Evolutionary conservation across 768 basidiomycete genomes (phyloP), one percentile per base, ranked within the genome.

Genomic region (Leucogyrophana mollusca): DNA sequence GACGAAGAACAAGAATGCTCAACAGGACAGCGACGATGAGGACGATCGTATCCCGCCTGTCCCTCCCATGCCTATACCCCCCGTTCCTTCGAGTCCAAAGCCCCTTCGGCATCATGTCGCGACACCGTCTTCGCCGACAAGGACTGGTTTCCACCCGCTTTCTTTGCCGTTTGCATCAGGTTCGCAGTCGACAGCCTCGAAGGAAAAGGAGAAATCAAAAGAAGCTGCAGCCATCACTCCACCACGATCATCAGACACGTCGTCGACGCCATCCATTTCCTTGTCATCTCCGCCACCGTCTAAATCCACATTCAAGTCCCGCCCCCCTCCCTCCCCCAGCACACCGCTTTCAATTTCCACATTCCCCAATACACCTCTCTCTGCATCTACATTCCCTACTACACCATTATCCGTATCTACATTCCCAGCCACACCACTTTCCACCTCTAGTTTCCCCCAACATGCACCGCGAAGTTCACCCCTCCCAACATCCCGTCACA

Each of bases 21-120:
- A 27, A 16, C 52, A 42, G 34, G 52, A 33, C 34, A 65, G 64
- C 34, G 64, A 65, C 25, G 60, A 65, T n/a, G 63, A 65, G 16
- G 63, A 63, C 4, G 55, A 56, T 14, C 25, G 13, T 6, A 49
- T 65, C 41, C 64, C 64, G 21, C 64, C 64, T 27, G 64, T 65
- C n/a, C 64, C 64, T 43, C 63, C 65, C 3, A 53, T 65, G 11
- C 64, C 64, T 13, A 23, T 16, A 21, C 23, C 65, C 24, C 53
- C 53, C 20, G 56, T 49, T 30, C 63, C 64, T 9, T 67, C 64
- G 14, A 65, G 55, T 32, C 64, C 64, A 3, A 65, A 48, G 34
- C 55, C 47, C 33, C 51, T 67, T 7, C 59, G 58, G 40, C 63
- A 58, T 8, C 34, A 36, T 39, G 54, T 52, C 34, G 43, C 37